phyloP scores from a whole-genome alignment of 176 grass and related monocot species.

The Oryza longistaminata region DNA sequence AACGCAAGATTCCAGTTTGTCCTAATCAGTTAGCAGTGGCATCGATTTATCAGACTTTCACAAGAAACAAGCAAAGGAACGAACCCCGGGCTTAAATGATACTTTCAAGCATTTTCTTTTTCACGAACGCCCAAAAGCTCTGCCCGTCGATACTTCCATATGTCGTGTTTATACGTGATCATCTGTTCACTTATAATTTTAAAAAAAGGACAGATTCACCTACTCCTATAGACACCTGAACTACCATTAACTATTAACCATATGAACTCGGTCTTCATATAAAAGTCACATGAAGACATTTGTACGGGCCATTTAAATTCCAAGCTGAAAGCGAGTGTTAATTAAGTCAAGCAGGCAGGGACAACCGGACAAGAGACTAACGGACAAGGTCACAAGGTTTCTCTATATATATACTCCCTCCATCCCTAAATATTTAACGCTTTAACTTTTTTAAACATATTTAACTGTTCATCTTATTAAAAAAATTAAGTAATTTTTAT shows the following conservation, averaged over 20 bases:
- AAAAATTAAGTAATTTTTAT: too few relatives aligned
- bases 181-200: too few relatives aligned
- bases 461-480: too few relatives aligned
- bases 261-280: not conserved
- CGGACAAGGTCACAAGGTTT: not conserved
- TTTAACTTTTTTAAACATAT: too few relatives aligned
- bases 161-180: too few relatives aligned
- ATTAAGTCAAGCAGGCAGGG: not conserved
- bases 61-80: not conserved
- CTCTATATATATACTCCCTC: too few relatives aligned
- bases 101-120: too few relatives aligned
- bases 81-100: not conserved
- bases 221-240: not conserved
- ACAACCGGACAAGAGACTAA: not conserved
- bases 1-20: not conserved
- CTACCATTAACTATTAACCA: too few relatives aligned
- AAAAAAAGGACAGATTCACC: not conserved
- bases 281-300: not conserved
- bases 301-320: not conserved
- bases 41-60: not conserved
- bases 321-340: slow-evolving; percentile 1
- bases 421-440: too few relatives aligned
- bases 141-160: too few relatives aligned
- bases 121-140: too few relatives aligned
- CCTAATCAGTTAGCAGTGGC: not conserved